A percentile compares a stretch with the other conserved stretches of the same genome.
These are phyloP conservation scores for Oidium heveae DNA, from an alignment of 2,329 filamentous ascomycete species.

Conservation along the genomic window DNA sequence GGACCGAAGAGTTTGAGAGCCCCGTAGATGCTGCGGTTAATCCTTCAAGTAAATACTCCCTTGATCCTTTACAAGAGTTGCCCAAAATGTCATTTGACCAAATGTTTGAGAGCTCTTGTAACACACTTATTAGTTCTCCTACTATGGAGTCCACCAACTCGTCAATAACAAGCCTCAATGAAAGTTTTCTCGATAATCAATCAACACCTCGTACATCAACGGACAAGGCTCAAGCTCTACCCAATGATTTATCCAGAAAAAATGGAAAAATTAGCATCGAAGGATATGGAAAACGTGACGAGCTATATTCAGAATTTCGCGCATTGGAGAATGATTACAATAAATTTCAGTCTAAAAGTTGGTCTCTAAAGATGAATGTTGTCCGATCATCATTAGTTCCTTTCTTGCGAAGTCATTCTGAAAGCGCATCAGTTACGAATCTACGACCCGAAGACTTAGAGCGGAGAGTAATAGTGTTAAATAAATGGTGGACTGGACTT, in stretches of 20 bases:
- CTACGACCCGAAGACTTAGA: constrained; percentile 45
- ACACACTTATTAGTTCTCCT: constrained; percentile 11
- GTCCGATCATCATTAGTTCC: constrained; percentile 37
- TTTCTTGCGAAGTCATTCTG: constrained; percentile 33
- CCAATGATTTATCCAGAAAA: constrained; percentile 13
- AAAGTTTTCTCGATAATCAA: constrained; percentile 21
- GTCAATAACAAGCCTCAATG: constrained; percentile 15
- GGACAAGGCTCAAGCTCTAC: constrained; percentile 21
- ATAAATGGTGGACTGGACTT: constrained; percentile 51
- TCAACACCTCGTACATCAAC: constrained; percentile 19
- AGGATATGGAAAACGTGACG: constrained; percentile 33
- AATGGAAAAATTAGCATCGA: constrained; percentile 7
- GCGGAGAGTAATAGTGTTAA: constrained; percentile 38
- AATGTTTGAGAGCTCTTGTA: constrained; percentile 10
- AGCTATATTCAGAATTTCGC: constrained; percentile 43
- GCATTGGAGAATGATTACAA: constrained; percentile 42
- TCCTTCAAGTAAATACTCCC: background rate
- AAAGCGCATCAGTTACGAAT: constrained; percentile 30
- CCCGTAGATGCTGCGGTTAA: background rate
- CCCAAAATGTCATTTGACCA: constrained; percentile 7
- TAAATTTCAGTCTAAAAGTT: constrained; percentile 44
- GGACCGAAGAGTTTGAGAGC: no score
- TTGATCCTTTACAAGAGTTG: background rate
- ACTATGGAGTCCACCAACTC: constrained; percentile 13
- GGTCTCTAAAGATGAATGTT: constrained; percentile 41